A percentile compares a stretch with the other conserved stretches of the same genome.
Conservation (phyloP, 1,284 basidiomycete species). For the Cryptococcus wingfieldii region DNA sequence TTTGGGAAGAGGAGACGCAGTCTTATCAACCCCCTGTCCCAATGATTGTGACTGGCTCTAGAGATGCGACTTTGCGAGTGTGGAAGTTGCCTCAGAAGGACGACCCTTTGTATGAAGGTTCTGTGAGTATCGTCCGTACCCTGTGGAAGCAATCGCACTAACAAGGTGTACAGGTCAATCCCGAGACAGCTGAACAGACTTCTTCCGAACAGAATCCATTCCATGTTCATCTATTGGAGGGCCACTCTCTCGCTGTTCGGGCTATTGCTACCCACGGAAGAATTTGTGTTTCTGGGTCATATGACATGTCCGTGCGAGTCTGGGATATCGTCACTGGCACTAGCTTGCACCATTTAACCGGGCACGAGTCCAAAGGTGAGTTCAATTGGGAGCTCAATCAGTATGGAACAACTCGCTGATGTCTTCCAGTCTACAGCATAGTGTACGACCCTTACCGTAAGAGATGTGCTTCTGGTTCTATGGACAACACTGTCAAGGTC, state of each 20-base stretch:
- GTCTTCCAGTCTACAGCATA: conserved; percentile 73
- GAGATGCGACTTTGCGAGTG: conserved; percentile 82
- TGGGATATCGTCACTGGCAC: conserved; percentile 91
- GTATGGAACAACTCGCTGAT: background rate
- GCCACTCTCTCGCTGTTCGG: conserved; percentile 85
- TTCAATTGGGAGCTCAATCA: conserved; percentile 41
- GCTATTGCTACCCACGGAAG: conserved; percentile 85
- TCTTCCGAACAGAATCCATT: conserved; percentile 74
- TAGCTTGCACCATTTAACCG: conserved; percentile 72
- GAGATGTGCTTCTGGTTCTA: conserved; percentile 88
- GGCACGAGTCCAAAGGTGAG: conserved; percentile 86
- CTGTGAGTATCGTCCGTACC: conserved; percentile 6
- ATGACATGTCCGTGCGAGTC: conserved; percentile 86
- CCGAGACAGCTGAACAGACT: conserved; percentile 6
- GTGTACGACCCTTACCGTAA: conserved; percentile 77
- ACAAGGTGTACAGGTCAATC: background rate
- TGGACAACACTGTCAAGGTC: conserved; percentile 91
- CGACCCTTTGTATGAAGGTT: conserved; percentile 58
- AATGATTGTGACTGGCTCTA: conserved; percentile 86
- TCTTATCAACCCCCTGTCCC: conserved; percentile 55
- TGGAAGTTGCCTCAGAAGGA: conserved; percentile 79
- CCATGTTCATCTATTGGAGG: conserved; percentile 75
- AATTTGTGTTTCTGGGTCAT: conserved; percentile 88
- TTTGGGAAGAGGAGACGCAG: conserved; percentile 46
- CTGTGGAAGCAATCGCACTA: background rate